Evolutionary conservation across 2,329 filamentous ascomycete genomes (phyloP).

Genomic region (Colletotrichum eremochloae): DNA sequence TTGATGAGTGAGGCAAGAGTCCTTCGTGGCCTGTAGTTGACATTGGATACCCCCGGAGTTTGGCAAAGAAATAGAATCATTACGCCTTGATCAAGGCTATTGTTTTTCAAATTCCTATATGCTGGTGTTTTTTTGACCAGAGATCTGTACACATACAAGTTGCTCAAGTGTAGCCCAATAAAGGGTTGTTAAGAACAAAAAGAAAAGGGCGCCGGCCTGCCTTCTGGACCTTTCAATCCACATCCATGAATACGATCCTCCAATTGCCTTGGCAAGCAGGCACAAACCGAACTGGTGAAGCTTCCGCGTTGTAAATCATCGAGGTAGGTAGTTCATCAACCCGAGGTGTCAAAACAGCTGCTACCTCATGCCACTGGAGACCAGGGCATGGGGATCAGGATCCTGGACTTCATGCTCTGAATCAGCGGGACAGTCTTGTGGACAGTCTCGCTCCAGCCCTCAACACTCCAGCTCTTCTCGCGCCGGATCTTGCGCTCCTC

Average conservation of each 20-base stretch:
- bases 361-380: slow-evolving; percentile 81
- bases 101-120: slow-evolving; percentile 39
- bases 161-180: slow-evolving; percentile 7
- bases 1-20: slow-evolving; percentile 48
- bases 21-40: slow-evolving; percentile 8
- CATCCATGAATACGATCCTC: background rate
- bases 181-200: background rate
- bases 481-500: slow-evolving; percentile 91
- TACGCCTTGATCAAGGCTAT: background rate
- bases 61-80: background rate
- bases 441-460: slow-evolving; percentile 97
- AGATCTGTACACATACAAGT: slow-evolving; percentile 35
- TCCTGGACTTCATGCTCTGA: slow-evolving; percentile 94
- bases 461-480: slow-evolving; percentile 94
- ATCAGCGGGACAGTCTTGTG: slow-evolving; percentile 99
- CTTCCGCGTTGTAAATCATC: background rate
- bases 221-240: background rate
- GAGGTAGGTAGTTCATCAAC: background rate
- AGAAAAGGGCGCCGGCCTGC: background rate
- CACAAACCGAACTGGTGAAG: background rate
- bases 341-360: background rate
- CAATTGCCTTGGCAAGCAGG: background rate
- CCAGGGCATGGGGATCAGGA: slow-evolving; percentile 96
- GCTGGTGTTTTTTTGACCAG: slow-evolving; percentile 35
- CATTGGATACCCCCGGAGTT: slow-evolving; percentile 46